phyloP scores from a whole-genome alignment of 352 stramenopile species.

The Globisporangium spinosum region DNA sequence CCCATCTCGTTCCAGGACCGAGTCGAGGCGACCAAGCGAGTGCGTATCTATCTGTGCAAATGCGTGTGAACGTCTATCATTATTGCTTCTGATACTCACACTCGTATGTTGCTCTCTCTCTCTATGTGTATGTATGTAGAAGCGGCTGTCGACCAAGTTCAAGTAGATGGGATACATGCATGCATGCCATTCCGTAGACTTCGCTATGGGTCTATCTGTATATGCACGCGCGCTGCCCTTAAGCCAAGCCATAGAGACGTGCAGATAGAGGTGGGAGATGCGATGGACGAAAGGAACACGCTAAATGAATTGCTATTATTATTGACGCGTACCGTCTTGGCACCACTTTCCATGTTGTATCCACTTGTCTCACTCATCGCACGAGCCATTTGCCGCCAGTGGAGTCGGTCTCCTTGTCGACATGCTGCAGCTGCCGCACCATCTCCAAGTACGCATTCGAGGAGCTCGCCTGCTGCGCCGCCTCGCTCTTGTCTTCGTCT shows the following conservation, averaged over 20 bases:
- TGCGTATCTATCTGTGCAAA: slow-evolving; percentile 19
- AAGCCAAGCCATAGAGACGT: slow-evolving; percentile 6
- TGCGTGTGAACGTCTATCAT: neutral
- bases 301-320: slow-evolving; percentile 6
- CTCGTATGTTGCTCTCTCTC: neutral
- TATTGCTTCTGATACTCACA: neutral
- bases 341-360: neutral
- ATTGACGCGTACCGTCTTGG: neutral
- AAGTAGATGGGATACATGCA: slow-evolving; percentile 13
- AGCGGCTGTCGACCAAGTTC: slow-evolving; percentile 34
- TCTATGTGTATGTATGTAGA: slow-evolving; percentile 30
- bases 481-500: slow-evolving; percentile 10
- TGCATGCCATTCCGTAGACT: neutral
- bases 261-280: neutral
- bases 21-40: slow-evolving; percentile 61
- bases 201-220: too few species aligned
- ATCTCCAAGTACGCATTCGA: slow-evolving; percentile 61
- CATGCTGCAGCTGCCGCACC: slow-evolving; percentile 59
- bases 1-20: slow-evolving; percentile 71
- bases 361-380: slow-evolving; percentile 26
- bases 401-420: slow-evolving; percentile 45
- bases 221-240: slow-evolving; percentile 4
- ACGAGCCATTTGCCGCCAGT: slow-evolving; percentile 70
- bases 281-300: neutral
- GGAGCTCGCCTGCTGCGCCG: neutral